Percentiles rank a stretch among this genome's conserved stretches.
Conservation (phyloP, 441 rosid genomes). For the Brassica hybrid region DNA sequence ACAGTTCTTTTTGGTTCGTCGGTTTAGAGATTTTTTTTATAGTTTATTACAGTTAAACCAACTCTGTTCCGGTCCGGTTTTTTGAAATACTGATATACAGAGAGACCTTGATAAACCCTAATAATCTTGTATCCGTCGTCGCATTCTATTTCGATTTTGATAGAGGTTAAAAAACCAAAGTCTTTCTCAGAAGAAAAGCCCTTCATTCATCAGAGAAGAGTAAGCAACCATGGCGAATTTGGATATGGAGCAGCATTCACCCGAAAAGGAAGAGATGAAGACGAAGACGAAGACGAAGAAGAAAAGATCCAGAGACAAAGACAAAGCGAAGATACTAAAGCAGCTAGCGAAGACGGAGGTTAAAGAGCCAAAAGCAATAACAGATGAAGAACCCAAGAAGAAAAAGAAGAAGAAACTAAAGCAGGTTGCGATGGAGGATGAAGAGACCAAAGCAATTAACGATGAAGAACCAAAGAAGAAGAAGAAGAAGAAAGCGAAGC, state of each 20-base stretch:
- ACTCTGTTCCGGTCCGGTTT: neutral
- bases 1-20: neutral
- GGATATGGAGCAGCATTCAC: constrained; percentile 35
- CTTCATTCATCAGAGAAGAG: neutral
- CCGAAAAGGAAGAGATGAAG: constrained; percentile 39
- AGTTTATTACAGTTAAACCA: neutral
- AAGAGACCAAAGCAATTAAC: neutral
- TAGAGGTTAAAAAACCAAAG: neutral
- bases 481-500: constrained; percentile 28
- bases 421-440: constrained; percentile 11
- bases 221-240: constrained; percentile 32
- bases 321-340: constrained; percentile 9
- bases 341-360: constrained; percentile 10
- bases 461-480: constrained; percentile 31
- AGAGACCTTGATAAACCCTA: constrained; percentile 33
- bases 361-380: neutral
- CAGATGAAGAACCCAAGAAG: constrained; percentile 29
- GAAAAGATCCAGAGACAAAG: constrained; percentile 27
- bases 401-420: constrained; percentile 19
- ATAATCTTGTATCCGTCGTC: neutral
- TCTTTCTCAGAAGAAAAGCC: neutral
- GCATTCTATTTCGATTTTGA: constrained; percentile 7
- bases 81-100: neutral
- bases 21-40: neutral
- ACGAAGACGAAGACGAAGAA: constrained; percentile 30